A percentile compares a stretch with the other conserved stretches of the same genome.
Conservation (phyloP, 2,329 filamentous ascomycete genomes). For the Hansfordia pulvinata region DNA sequence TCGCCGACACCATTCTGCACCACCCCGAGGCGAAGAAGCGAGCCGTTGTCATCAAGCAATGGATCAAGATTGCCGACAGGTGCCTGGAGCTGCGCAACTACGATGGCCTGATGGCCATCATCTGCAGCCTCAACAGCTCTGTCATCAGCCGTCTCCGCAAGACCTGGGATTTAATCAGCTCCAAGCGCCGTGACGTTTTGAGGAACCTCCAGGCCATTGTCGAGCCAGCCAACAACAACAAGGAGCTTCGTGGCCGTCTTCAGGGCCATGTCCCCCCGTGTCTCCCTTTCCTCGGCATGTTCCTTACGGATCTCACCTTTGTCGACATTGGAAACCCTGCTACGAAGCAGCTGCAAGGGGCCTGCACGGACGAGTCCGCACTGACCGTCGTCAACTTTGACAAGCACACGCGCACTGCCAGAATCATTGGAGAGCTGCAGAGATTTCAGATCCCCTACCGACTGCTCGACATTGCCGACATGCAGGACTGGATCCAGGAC, state of each 20-base stretch:
- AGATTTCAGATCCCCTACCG: constrained; percentile 91
- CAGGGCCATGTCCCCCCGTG: constrained; percentile 83
- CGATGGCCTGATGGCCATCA: constrained; percentile 91
- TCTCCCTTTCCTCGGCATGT: constrained; percentile 90
- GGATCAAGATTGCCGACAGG: constrained; percentile 86
- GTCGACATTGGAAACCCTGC: constrained; percentile 88
- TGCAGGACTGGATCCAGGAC: constrained; percentile 84
- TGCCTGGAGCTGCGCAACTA: constrained; percentile 90
- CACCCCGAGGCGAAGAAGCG: constrained; percentile 87
- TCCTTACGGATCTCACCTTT: constrained; percentile 91
- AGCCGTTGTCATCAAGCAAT: constrained; percentile 84
- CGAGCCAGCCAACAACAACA: constrained; percentile 84
- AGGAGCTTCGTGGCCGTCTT: constrained; percentile 68
- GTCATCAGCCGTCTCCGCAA: constrained; percentile 77
- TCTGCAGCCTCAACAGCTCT: constrained; percentile 85
- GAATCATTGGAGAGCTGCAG: constrained; percentile 90
- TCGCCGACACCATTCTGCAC: constrained; percentile 82
- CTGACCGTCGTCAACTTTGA: constrained; percentile 92
- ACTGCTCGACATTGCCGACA: constrained; percentile 67
- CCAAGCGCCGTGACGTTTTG: constrained; percentile 69
- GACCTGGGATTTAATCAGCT: constrained; percentile 83
- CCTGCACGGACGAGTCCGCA: constrained; percentile 43
- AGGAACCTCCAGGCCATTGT: constrained; percentile 73
- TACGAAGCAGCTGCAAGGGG: constrained; percentile 57
- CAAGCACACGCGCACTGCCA: constrained; percentile 87